phyloP scores from a whole-genome alignment of 139 green algal genomes.

The Trebouxia sp. region DNA sequence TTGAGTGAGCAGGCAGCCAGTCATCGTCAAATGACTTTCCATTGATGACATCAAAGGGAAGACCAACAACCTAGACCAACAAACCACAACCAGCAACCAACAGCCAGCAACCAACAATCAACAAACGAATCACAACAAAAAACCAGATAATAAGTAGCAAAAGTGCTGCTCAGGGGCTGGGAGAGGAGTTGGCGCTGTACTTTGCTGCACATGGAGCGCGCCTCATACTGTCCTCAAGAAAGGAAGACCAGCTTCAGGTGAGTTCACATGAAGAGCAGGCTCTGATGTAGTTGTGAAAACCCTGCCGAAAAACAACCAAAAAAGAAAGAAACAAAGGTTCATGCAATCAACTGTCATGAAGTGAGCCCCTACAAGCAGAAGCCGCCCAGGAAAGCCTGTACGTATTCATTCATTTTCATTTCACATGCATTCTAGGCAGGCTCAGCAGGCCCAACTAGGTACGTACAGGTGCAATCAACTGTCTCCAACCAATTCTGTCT shows the following conservation, averaged over 20 bases:
- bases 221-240: slow-evolving; percentile 75
- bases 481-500: too few relatives aligned
- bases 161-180: slow-evolving; percentile 61
- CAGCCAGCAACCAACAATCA: not conserved
- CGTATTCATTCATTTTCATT: too few relatives aligned
- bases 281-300: too few relatives aligned
- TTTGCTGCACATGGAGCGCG: slow-evolving; percentile 61
- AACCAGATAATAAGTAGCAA: not conserved
- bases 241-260: slow-evolving; percentile 57
- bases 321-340: too few relatives aligned
- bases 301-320: too few relatives aligned
- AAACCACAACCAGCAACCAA: not conserved
- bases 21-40: not conserved
- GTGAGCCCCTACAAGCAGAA: too few relatives aligned
- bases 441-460: too few relatives aligned
- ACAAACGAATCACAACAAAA: not conserved
- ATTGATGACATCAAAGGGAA: not conserved
- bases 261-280: not conserved
- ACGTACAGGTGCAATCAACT: too few relatives aligned
- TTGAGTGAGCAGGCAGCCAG: too few relatives aligned
- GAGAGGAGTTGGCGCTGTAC: slow-evolving; percentile 58
- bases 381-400: too few relatives aligned
- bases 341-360: not conserved
- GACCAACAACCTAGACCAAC: not conserved
- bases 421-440: too few relatives aligned